A percentile compares a stretch with the other conserved stretches of the same genome.
phyloP scores from a whole-genome alignment of 1,284 basidiomycete species.

The Phlebopus sp. region DNA sequence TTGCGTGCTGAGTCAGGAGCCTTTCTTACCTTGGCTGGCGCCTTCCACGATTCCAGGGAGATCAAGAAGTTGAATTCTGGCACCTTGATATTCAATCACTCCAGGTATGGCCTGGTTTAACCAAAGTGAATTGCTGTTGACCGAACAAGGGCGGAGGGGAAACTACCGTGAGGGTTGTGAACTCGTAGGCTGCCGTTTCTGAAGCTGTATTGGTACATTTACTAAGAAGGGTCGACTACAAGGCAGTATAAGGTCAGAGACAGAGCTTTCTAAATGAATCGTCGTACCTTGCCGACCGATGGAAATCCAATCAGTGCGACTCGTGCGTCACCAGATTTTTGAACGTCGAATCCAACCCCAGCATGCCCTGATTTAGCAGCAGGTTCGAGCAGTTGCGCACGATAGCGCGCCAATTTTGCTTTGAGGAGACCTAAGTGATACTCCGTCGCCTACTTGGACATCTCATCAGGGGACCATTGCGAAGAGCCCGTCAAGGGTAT shows the following conservation, averaged over 20 bases:
- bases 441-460: slow-evolving; percentile 73
- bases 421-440: slow-evolving; percentile 88
- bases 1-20: neutral
- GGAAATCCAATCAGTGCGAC: slow-evolving; percentile 94
- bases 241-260: slow-evolving; percentile 10
- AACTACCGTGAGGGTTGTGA: slow-evolving; percentile 85
- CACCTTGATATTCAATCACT: slow-evolving; percentile 91
- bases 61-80: slow-evolving; percentile 91
- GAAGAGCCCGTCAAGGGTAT: neutral
- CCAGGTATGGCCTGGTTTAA: slow-evolving; percentile 83
- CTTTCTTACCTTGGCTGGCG: slow-evolving; percentile 69
- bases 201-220: slow-evolving; percentile 92
- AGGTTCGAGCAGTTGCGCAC: slow-evolving; percentile 87
- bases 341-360: slow-evolving; percentile 90
- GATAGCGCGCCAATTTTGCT: slow-evolving; percentile 89
- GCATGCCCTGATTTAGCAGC: slow-evolving; percentile 76
- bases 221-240: slow-evolving; percentile 86
- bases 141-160: neutral
- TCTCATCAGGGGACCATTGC: slow-evolving; percentile 15
- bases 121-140: neutral
- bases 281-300: slow-evolving; percentile 82
- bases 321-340: slow-evolving; percentile 91
- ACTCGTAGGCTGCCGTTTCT: slow-evolving; percentile 92
- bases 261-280: slow-evolving; percentile 1
- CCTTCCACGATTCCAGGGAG: slow-evolving; percentile 98